Percentiles rank a stretch among this genome's conserved stretches.
Evolutionary conservation across 305 asterid genomes (phyloP).

Genomic region (Fraxinus latifolia): DNA sequence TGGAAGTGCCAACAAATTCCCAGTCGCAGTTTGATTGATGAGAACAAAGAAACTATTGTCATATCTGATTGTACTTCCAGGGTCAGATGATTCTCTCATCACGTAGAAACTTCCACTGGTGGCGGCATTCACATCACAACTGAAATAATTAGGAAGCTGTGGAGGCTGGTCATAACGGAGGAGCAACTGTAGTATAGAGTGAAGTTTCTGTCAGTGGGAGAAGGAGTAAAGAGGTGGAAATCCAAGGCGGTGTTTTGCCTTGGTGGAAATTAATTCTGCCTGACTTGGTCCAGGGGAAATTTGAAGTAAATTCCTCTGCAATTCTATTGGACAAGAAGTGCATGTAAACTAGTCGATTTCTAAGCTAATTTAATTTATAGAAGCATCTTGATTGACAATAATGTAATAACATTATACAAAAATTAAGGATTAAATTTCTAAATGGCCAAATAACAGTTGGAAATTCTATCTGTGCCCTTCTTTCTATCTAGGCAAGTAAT

Average conservation of each 20-base stretch:
- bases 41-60: slow-evolving; percentile 14
- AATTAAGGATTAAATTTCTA: background rate
- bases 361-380: background rate
- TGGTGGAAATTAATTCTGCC: background rate
- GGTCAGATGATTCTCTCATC: rapidly evolving
- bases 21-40: background rate
- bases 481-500: background rate
- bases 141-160: slow-evolving; percentile 4
- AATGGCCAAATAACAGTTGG: background rate
- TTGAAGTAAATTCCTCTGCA: background rate
- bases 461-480: background rate
- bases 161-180: background rate
- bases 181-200: background rate
- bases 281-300: background rate
- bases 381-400: background rate
- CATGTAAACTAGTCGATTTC: background rate
- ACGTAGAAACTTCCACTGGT: slow-evolving; percentile 4
- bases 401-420: background rate
- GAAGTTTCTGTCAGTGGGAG: background rate
- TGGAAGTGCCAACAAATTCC: background rate
- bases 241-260: background rate
- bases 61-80: slow-evolving; percentile 5
- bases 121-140: slow-evolving; percentile 15
- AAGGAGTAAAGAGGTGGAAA: background rate
- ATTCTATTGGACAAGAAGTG: background rate